These are phyloP conservation scores for Acmispon strigosus DNA, from an alignment of 306 rosid genomes.

Conservation along the genomic window DNA sequence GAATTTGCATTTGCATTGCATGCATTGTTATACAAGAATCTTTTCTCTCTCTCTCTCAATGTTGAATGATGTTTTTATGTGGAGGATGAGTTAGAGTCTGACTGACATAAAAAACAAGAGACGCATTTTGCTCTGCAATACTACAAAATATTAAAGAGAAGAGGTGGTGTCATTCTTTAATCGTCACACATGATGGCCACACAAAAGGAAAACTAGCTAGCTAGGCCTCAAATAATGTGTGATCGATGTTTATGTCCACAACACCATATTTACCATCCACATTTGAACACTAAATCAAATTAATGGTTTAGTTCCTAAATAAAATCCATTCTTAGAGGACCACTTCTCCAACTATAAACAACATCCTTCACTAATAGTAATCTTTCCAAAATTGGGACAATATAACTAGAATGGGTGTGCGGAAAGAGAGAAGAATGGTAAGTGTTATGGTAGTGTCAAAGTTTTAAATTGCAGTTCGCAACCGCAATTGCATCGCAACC, in stretches of 20 bases:
- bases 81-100: background rate
- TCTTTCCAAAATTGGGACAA: background rate
- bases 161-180: constrained; percentile 25
- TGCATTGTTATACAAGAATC: constrained; percentile 25
- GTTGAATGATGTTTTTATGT: background rate
- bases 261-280: constrained; percentile 16
- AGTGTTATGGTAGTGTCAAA: background rate
- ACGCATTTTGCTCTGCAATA: constrained; percentile 18
- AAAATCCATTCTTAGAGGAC: too few relatives aligned
- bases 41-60: background rate
- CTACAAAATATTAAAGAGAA: constrained; percentile 4
- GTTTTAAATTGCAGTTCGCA: too few relatives aligned
- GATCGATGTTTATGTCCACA: constrained; percentile 9
- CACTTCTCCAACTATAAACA: constrained; percentile 8
- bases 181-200: constrained; percentile 37
- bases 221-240: background rate
- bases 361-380: constrained; percentile 1
- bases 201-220: constrained; percentile 16
- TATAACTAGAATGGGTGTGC: background rate
- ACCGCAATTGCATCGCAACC: too few relatives aligned
- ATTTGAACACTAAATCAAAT: constrained; percentile 23
- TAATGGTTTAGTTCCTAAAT: background rate
- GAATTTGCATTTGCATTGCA: background rate
- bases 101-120: constrained; percentile 26
- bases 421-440: constrained; percentile 1